Base-by-base conservation (phyloP, 208 protist genomes). In the Crithidia bombi region DNA sequence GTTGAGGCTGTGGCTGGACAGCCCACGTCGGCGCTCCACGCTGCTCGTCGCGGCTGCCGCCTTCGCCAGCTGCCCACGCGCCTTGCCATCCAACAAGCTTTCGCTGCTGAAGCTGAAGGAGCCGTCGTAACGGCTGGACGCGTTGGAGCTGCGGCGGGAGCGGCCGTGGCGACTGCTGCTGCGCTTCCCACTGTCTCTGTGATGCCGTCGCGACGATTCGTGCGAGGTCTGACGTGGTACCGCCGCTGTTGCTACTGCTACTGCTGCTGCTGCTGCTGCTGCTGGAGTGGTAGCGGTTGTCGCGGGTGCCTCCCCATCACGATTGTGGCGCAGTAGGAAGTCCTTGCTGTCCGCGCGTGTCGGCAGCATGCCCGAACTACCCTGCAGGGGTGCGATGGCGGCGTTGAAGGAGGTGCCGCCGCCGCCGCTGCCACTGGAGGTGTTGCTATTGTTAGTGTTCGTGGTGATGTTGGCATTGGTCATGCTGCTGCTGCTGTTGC, bases 51-150 rank as follows among this genome's bases (percentile, higher is more conserved):
- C 59, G 17, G 66, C 62, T 11, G 71, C 71, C 12, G 64, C 71
- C 56, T 71, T 70, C 17, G 63, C 57, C 30, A 77, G 71, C 32
- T 17, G 47, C 3, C 71, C 71, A 19, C 71, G 63, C 23, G 65
- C 64, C 23, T 47, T 65, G n/a, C 70, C 63, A 28, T 70, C 57
- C 0, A 64, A 38, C 19, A 76, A 33, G 15, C 70, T 76, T 32
- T 76, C 64, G 41, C 64, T 77, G 65, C 71, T 69, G 41, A 71
- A 69, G 49, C 65, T 77, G 62, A 75, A 69, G 15, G 69, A 75
- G 51, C 35, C 44, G n/a, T 46, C 25, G 43, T 50, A 39, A 41
- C 30, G 35, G 11, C n/a, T 50, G 3, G 62, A 57, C 9, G 26
- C 44, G 32, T 19, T 46, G 12, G 46, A 68, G 14, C 33, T 3